Conservation (phyloP, 1,284 basidiomycete genomes). For the Thecaphora thlaspeos region DNA sequence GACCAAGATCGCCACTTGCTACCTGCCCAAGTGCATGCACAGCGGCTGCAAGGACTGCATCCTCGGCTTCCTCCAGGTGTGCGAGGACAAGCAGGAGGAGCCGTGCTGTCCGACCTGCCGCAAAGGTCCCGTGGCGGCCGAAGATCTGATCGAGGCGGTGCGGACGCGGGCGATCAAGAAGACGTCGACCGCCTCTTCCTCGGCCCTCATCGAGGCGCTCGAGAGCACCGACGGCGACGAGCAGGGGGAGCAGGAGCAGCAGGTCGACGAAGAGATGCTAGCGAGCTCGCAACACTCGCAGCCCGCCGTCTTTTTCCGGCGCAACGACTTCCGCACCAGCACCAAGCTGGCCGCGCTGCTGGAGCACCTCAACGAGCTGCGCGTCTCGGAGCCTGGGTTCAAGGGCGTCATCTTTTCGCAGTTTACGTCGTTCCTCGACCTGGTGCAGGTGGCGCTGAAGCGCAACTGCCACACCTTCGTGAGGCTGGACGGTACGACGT, state of each 20-base stretch:
- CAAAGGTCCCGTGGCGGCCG: constrained; percentile 60
- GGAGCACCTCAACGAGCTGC: constrained; percentile 66
- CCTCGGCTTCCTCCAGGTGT: constrained; percentile 67
- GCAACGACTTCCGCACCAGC: constrained; percentile 80
- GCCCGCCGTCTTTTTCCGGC: constrained; percentile 66
- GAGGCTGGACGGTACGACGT: constrained; percentile 85
- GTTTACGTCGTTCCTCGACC: constrained; percentile 60
- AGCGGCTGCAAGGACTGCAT: constrained; percentile 76
- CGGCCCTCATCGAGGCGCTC: neutral
- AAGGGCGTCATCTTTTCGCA: constrained; percentile 59
- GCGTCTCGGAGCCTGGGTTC: constrained; percentile 60
- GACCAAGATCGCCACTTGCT: constrained; percentile 42
- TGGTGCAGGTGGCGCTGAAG: constrained; percentile 41
- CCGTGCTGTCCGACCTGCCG: constrained; percentile 58
- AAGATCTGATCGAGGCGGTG: constrained; percentile 64
- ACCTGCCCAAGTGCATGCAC: constrained; percentile 58
- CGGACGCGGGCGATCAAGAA: too few species aligned
- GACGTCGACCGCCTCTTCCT: too few species aligned
- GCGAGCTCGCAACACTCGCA: constrained; percentile 41
- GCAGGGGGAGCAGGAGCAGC: neutral
- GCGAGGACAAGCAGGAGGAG: constrained; percentile 68
- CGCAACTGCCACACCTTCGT: constrained; percentile 39
- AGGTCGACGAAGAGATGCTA: neutral
- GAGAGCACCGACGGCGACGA: constrained; percentile 38
- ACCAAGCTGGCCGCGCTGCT: constrained; percentile 80